phyloP scores from a whole-genome alignment of 1,284 basidiomycete genomes.

The Limonomyces culmigenus region DNA sequence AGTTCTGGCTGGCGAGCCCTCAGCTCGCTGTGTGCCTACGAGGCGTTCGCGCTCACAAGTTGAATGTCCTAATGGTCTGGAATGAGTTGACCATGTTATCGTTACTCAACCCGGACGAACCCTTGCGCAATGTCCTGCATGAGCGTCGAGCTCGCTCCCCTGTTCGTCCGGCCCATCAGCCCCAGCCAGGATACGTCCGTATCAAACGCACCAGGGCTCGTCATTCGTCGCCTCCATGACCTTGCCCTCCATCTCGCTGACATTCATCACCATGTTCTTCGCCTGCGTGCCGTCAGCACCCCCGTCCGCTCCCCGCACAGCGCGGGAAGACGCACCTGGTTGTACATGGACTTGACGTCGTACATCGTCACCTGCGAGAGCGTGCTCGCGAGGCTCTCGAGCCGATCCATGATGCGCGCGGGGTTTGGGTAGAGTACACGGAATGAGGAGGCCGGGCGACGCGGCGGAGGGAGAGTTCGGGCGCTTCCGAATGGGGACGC shows the following conservation, averaged over 20 bases:
- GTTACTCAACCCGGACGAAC: conserved; percentile 28
- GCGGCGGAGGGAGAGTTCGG: too few relatives aligned
- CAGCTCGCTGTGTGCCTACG: neutral
- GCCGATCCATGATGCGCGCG: conserved; percentile 2
- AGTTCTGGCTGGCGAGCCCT: conserved; percentile 58
- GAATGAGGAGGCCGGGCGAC: too few relatives aligned
- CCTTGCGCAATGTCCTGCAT: conserved; percentile 98
- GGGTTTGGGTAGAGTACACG: too few relatives aligned
- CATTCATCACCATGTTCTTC: conserved; percentile 83
- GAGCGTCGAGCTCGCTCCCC: neutral
- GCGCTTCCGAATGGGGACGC: too few relatives aligned
- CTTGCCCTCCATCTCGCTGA: conserved; percentile 95
- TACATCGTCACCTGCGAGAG: conserved; percentile 74
- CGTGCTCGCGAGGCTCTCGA: conserved; percentile 51
- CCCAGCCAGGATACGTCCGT: neutral
- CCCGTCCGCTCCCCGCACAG: neutral
- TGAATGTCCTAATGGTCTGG: conserved; percentile 53
- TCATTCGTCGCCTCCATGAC: conserved; percentile 96
- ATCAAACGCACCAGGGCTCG: conserved; percentile 71
- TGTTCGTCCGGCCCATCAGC: neutral
- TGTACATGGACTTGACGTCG: conserved; percentile 88
- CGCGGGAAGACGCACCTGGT: conserved; percentile 38
- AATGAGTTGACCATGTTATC: neutral
- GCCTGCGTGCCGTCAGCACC: conserved; percentile 28
- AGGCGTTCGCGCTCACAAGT: conserved; percentile 47